These are phyloP conservation scores for Rubus parviflorus DNA, from an alignment of 306 rosid genomes.

Conservation along the genomic window DNA sequence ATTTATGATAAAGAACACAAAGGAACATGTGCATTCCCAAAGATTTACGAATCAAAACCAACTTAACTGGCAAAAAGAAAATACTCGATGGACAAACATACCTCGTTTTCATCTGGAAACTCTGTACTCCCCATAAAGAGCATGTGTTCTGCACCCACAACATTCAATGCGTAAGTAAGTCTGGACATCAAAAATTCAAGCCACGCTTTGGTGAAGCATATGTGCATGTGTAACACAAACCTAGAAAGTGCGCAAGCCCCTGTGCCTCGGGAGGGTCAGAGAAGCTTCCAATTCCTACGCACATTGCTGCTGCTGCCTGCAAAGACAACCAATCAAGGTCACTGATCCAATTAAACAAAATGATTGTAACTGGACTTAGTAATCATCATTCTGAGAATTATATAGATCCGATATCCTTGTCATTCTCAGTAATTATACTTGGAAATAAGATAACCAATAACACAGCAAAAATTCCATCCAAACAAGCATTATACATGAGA, in stretches of 20 bases:
- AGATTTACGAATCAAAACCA: background rate
- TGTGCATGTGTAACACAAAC: constrained; percentile 35
- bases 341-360: constrained; percentile 22
- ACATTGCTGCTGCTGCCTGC: constrained; percentile 99
- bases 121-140: constrained; percentile 97
- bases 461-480: background rate
- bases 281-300: constrained; percentile 93
- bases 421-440: background rate
- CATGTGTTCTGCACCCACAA: constrained; percentile 90
- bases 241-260: constrained; percentile 94
- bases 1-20: background rate
- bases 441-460: background rate
- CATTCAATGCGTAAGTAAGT: constrained; percentile 11
- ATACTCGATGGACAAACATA: constrained; percentile 38
- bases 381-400: background rate
- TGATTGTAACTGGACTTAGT: background rate
- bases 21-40: background rate
- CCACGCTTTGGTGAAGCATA: background rate
- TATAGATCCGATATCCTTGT: no score
- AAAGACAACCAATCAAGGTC: constrained; percentile 11
- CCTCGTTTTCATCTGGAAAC: constrained; percentile 98
- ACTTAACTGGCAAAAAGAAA: background rate
- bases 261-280: constrained; percentile 91
- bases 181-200: background rate
- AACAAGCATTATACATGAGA: background rate